phyloP scores from a whole-genome alignment of 106 monocot species.

The Acorus calamus region DNA sequence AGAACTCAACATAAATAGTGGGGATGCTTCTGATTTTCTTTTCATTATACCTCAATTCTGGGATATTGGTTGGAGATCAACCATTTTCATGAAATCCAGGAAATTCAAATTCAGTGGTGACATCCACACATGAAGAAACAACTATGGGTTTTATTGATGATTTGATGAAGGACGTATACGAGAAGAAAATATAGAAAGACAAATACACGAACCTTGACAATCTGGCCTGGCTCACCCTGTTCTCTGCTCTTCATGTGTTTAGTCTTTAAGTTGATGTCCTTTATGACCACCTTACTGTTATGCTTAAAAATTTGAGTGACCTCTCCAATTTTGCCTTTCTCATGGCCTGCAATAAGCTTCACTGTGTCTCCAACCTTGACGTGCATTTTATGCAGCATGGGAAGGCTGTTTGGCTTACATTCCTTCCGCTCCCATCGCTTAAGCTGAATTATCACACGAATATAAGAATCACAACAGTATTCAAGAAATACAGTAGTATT shows the following conservation, averaged over 20 bases:
- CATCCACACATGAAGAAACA: too few relatives aligned
- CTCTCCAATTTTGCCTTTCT: constrained; percentile 90
- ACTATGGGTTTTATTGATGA: too few relatives aligned
- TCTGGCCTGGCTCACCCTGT: constrained; percentile 78
- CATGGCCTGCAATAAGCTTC: constrained; percentile 69
- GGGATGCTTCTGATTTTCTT: too few relatives aligned
- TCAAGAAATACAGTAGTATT: neutral
- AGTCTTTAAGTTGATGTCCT: constrained; percentile 85
- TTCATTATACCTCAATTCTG: too few relatives aligned
- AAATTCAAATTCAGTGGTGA: too few relatives aligned
- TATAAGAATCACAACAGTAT: neutral
- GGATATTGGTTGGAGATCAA: too few relatives aligned
- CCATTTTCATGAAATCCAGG: too few relatives aligned
- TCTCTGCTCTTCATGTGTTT: constrained; percentile 93
- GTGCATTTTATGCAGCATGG: constrained; percentile 91
- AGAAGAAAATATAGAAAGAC: neutral
- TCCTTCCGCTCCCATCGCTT: constrained; percentile 90
- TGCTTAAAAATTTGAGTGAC: constrained; percentile 50
- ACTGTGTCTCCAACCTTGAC: constrained; percentile 95
- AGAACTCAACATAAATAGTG: too few relatives aligned
- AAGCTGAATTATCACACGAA: constrained; percentile 38
- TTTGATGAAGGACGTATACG: neutral
- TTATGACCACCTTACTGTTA: constrained; percentile 81
- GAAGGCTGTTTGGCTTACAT: constrained; percentile 92
- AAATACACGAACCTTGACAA: constrained; percentile 47